These are phyloP conservation scores for Cyamopsis tetragonoloba DNA, from an alignment of 306 rosid species.

Conservation along the genomic window DNA sequence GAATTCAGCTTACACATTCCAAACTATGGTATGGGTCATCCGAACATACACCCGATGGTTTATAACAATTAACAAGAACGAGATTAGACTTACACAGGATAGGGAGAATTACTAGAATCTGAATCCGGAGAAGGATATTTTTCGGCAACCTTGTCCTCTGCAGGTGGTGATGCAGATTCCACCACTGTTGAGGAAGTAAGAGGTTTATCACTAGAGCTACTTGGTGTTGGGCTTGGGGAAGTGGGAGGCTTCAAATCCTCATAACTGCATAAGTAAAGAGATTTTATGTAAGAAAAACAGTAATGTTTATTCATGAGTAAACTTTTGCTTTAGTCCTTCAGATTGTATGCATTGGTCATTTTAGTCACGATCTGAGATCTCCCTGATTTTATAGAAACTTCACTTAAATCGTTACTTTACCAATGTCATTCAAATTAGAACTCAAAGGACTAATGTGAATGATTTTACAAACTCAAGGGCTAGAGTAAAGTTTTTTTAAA, in stretches of 20 bases:
- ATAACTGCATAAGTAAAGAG: constrained; percentile 34
- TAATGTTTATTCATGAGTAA: neutral
- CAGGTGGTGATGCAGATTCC: constrained; percentile 25
- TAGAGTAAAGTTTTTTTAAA: too few species aligned
- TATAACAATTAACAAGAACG: constrained; percentile 12
- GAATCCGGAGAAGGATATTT: constrained; percentile 33
- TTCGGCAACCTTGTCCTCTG: constrained; percentile 19
- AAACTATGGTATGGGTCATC: too few species aligned
- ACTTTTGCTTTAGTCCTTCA: too few species aligned
- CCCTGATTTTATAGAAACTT: too few species aligned
- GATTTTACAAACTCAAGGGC: too few species aligned
- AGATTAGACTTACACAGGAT: constrained; percentile 36
- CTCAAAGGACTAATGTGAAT: too few species aligned
- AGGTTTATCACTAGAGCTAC: constrained; percentile 34
- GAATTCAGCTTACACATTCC: too few species aligned
- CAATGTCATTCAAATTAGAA: too few species aligned
- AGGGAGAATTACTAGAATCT: constrained; percentile 36
- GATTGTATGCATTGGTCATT: too few species aligned
- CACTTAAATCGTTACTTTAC: too few species aligned
- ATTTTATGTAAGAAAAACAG: constrained; percentile 6
- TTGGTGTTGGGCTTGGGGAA: constrained; percentile 55
- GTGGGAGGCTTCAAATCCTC: constrained; percentile 65
- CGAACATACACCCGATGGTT: too few species aligned
- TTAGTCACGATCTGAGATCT: too few species aligned
- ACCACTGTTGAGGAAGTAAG: constrained; percentile 15